A percentile compares a stretch with the other conserved stretches of the same genome.
phyloP scores from a whole-genome alignment of 2,329 filamentous ascomycete species.

The Cladosporium halotolerans region DNA sequence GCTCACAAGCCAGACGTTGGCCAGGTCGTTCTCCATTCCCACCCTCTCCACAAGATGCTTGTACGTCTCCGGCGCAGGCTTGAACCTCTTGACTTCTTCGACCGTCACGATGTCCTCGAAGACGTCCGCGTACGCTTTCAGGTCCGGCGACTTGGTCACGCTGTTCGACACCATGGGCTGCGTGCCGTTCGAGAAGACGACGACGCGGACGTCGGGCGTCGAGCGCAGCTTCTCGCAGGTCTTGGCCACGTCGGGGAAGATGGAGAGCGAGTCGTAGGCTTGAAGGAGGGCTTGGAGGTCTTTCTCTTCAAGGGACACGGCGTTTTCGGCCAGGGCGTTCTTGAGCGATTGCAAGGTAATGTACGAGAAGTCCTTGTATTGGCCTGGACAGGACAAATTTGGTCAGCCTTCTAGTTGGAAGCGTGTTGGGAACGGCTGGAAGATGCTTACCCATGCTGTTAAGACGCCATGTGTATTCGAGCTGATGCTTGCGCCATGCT shows the following conservation, averaged over 20 bases:
- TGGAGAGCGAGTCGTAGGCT: conserved; percentile 57
- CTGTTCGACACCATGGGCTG: conserved; percentile 56
- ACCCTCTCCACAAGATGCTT: conserved; percentile 49
- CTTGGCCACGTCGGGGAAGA: conserved; percentile 57
- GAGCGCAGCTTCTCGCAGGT: conserved; percentile 45
- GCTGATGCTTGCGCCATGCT: conserved; percentile 62
- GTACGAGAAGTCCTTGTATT: conserved; percentile 57
- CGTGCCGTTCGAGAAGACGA: conserved; percentile 68
- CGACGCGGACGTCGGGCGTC: conserved; percentile 43
- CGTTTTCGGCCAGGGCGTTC: conserved; percentile 58
- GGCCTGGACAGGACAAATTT: conserved; percentile 18
- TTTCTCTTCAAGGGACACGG: conserved; percentile 38
- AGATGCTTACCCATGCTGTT: conserved; percentile 65
- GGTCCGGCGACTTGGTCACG: conserved; percentile 50
- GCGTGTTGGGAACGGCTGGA: neutral
- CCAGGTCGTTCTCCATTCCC: conserved; percentile 41
- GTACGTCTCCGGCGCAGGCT: conserved; percentile 60
- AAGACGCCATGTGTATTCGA: conserved; percentile 71
- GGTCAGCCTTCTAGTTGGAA: conserved; percentile 34
- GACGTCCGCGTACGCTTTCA: conserved; percentile 42
- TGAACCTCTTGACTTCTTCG: conserved; percentile 55
- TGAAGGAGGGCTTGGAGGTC: conserved; percentile 51
- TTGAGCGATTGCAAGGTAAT: conserved; percentile 57
- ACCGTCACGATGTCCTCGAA: conserved; percentile 57
- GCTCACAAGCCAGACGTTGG: conserved; percentile 61